Percentiles rank a stretch among this genome's conserved stretches.
These are phyloP conservation scores for Tetrahymena elliotti DNA, from an alignment of 73 alveolate genomes.

Conservation along the genomic window DNA sequence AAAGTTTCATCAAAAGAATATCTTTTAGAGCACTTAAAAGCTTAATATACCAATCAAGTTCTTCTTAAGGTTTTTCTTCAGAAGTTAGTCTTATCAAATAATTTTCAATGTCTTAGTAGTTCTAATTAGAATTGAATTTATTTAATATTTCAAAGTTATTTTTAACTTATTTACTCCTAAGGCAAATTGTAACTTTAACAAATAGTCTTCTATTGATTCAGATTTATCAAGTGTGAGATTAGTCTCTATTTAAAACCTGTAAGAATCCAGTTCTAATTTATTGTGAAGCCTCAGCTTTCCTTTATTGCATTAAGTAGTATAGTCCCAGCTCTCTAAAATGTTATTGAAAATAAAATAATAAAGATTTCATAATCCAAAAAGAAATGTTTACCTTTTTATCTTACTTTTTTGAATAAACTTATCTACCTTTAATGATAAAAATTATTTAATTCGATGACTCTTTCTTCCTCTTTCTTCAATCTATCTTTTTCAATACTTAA, in stretches of 20 bases:
- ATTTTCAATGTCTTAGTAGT: not conserved
- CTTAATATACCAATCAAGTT: not conserved
- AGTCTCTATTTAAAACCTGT: not conserved
- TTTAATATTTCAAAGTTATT: not conserved
- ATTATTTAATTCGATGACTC: not conserved
- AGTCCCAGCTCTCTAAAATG: not conserved
- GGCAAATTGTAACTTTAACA: not conserved
- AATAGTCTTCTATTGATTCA: not conserved
- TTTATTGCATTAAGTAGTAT: not conserved
- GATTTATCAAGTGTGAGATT: not conserved
- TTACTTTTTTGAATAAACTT: not conserved
- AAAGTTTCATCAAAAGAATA: not conserved
- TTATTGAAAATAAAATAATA: too few species aligned
- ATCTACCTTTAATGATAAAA: not conserved
- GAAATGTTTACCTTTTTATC: not conserved
- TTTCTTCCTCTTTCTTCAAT: not conserved
- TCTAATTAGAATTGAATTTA: not conserved
- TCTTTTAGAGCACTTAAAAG: not conserved
- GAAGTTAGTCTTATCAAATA: not conserved
- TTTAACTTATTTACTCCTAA: not conserved
- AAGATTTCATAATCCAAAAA: not conserved
- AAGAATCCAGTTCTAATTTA: not conserved
- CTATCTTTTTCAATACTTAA: not conserved
- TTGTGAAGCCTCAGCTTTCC: not conserved
- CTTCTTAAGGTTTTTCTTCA: not conserved